phyloP scores from a whole-genome alignment of 495 filamentous ascomycete species.

The Podospora pseudoanserina region DNA sequence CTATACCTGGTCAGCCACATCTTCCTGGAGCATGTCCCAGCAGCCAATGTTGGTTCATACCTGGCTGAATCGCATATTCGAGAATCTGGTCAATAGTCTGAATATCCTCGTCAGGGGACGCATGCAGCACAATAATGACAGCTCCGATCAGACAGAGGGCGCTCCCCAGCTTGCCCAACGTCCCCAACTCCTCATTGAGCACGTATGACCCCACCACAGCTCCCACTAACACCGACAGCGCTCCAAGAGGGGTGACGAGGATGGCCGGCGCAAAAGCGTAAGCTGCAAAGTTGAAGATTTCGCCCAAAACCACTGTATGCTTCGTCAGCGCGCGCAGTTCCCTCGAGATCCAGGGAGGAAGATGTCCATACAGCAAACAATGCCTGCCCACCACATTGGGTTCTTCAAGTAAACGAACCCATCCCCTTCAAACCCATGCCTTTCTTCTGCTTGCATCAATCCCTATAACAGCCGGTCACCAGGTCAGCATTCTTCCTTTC shows the following conservation, averaged over 20 bases:
- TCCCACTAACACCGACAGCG: constrained; percentile 89
- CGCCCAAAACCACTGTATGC: constrained; percentile 68
- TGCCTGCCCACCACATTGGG: constrained; percentile 94
- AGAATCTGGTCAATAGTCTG: constrained; percentile 84
- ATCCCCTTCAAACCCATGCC: constrained; percentile 94
- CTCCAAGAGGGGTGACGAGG: constrained; percentile 89
- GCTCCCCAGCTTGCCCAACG: constrained; percentile 88
- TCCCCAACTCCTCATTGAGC: constrained; percentile 81
- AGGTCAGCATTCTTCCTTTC: constrained; percentile 23
- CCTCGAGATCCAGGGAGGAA: background rate
- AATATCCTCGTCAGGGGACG: constrained; percentile 88
- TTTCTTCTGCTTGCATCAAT: constrained; percentile 80
- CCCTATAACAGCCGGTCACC: constrained; percentile 53
- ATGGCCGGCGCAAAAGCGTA: constrained; percentile 98
- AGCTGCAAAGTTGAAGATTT: constrained; percentile 93
- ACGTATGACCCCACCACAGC: constrained; percentile 94
- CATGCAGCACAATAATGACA: constrained; percentile 95
- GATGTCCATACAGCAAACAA: constrained; percentile 66
- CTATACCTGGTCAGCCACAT: constrained; percentile 47
- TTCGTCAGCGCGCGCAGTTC: constrained; percentile 22
- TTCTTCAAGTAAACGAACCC: constrained; percentile 90
- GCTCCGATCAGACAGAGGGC: constrained; percentile 95
- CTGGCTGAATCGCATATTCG: constrained; percentile 80
- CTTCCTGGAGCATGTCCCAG: background rate
- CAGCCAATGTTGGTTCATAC: constrained; percentile 45